Evolutionary conservation across 768 basidiomycete species (phyloP), one percentile per base, ranked within the genome.

Genomic region (Antrodiella citrinella): DNA sequence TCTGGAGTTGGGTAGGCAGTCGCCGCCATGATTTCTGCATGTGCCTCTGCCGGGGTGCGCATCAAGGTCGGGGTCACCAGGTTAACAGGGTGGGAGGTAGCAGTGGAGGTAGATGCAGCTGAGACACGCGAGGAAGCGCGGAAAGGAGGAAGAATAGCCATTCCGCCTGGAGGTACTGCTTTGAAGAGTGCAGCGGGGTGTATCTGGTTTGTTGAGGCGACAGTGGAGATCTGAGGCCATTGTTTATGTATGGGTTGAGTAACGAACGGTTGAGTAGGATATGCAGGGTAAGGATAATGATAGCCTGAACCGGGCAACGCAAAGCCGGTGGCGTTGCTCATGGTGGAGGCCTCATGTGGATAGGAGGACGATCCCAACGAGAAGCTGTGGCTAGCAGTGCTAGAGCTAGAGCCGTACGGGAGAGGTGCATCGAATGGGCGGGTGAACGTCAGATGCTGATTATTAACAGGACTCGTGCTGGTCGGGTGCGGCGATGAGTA

Each of bases 291-390:
- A 54, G 62, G 23, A 61, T 48, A 47, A 35, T 54, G 44, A 49
- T 58, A 54, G 49, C 59, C 56, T 44, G 51, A 26, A 51, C 38
- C 21, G 54, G 46, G 23, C 38, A 45, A 44, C 7, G 7, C 30
- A 15, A 15, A 23, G 13, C 55, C 47, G 49, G 58, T 55, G 55
- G 54, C 54, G 58, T 53, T 43, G 58, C 23, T 41, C 50, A 51
- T 26, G 38, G 58, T 53, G 30, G 30, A 7, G 30, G 30, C 30
- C 30, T 35, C 30, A 35, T 35, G 30, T 40, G 51, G 22, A 38
- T 47, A 26, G 24, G 54, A 25, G 39, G 60, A 41, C 48, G 55
- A 62, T 62, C 60, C 53, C 22, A 47, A 39, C n/a, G 54, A 57
- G 60, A 62, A 62, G 57, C 35, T 18, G 24, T 41, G 23, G 55